These are phyloP conservation scores for Penicillium sp. DNA, from an alignment of 2,329 filamentous ascomycete species.

Conservation along the genomic window DNA sequence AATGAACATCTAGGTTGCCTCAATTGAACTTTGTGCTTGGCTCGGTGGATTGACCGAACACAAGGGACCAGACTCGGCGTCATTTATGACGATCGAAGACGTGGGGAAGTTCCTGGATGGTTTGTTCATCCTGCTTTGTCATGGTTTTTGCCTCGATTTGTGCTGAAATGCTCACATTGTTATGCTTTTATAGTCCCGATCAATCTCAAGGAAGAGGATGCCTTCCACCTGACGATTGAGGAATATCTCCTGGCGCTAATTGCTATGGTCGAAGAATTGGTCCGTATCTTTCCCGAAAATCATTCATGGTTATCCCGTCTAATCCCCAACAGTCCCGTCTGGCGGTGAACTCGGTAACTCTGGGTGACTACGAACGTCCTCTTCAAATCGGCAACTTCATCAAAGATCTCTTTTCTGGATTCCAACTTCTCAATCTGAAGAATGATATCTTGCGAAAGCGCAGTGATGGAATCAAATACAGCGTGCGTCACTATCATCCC, in stretches of 20 bases:
- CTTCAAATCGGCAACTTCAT: slow-evolving; percentile 88
- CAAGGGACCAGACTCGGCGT: slow-evolving; percentile 59
- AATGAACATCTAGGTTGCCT: slow-evolving; percentile 52
- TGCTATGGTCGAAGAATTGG: slow-evolving; percentile 84
- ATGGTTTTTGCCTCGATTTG: not conserved
- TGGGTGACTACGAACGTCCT: slow-evolving; percentile 84
- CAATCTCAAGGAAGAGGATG: slow-evolving; percentile 85
- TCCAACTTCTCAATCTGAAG: slow-evolving; percentile 96
- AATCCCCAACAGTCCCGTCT: slow-evolving; percentile 65
- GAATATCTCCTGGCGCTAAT: slow-evolving; percentile 93
- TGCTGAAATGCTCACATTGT: not conserved
- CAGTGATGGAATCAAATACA: slow-evolving; percentile 94
- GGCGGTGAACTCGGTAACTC: slow-evolving; percentile 90
- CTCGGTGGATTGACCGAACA: slow-evolving; percentile 72
- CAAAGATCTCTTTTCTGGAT: slow-evolving; percentile 93
- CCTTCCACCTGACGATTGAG: slow-evolving; percentile 95
- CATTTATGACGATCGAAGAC: slow-evolving; percentile 86
- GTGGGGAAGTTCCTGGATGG: slow-evolving; percentile 77
- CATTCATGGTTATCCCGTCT: not conserved
- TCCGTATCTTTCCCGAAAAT: slow-evolving; percentile 36
- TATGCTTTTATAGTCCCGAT: slow-evolving; percentile 68
- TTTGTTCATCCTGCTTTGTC: slow-evolving; percentile 43
- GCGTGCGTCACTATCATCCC: slow-evolving; percentile 48
- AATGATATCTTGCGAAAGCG: slow-evolving; percentile 88
- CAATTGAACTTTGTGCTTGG: slow-evolving; percentile 70